A percentile compares a stretch with the other conserved stretches of the same genome.
Evolutionary conservation across 768 basidiomycete genomes (phyloP).

Genomic region (Kwoniella pini): DNA sequence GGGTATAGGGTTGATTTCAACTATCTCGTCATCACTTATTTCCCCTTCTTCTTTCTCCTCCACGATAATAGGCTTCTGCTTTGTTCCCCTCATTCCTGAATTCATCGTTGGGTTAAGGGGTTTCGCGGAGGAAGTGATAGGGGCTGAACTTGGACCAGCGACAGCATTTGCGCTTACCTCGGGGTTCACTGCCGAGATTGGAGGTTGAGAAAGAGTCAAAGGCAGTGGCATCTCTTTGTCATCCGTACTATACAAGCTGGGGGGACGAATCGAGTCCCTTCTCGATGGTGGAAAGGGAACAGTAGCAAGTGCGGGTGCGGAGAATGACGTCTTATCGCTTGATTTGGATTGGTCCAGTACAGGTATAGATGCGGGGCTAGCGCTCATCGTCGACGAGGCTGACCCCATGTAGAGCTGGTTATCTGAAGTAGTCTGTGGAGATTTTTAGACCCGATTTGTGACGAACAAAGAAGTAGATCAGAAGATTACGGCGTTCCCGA

Average conservation of each 20-base stretch:
- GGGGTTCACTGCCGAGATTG: too few relatives aligned
- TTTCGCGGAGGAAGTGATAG: neutral
- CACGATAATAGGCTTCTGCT: neutral
- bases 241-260: too few relatives aligned
- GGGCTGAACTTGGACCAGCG: neutral
- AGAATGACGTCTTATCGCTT: neutral
- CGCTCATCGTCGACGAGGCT: constrained; percentile 33
- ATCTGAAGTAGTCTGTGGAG: too few relatives aligned
- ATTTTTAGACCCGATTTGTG: too few relatives aligned
- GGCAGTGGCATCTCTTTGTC: too few relatives aligned
- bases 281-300: neutral
- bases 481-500: too few relatives aligned
- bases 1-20: neutral
- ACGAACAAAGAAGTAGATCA: too few relatives aligned
- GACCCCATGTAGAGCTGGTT: constrained; percentile 34
- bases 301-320: neutral
- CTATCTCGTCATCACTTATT: constrained; percentile 32
- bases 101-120: neutral
- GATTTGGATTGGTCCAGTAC: neutral
- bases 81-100: neutral
- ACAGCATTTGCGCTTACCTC: neutral
- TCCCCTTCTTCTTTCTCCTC: constrained; percentile 47
- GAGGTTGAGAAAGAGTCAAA: neutral
- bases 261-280: too few relatives aligned
- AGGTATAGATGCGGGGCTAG: constrained; percentile 22